Evolutionary conservation across 352 stramenopile genomes (phyloP), one percentile per base, ranked within the genome.

Genomic region (Globisporangium camurandrum): DNA sequence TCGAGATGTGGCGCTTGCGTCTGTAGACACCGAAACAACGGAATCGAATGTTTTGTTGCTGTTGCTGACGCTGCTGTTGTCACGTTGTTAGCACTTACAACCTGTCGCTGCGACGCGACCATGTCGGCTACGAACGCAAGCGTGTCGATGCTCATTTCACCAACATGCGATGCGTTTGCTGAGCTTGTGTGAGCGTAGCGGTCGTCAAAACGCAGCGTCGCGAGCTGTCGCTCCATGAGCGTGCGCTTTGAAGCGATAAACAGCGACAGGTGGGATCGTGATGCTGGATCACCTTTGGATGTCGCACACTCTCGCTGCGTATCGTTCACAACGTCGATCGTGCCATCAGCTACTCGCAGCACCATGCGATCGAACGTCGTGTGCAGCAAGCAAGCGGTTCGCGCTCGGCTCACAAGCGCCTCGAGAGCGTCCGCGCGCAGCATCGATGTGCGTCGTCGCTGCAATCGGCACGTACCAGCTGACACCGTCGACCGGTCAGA

Each of bases 181-280:
- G 53, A 45, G 26, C 17, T 40, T 1, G 20, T 22, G 22, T 14
- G 30, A 10, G 30, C 14, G 37, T 37, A 30, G 22, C 17, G 26
- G 16, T 46, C 27, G 14, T 42, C 27, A 7, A 72, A 26, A 22
- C 49, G 51, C 12, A 41, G 41, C 12, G 63, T 71, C 4, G 63
- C 61, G 17, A 75, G 46, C 37, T 56, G 38, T 23, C 66, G 49
- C 28, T 56, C 48, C 8, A 75, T 23, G 31, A 55, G 44, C 14
- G 61, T 46, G 17, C 51, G 37, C 36, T 72, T 73, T 10, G 62
- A 54, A 2, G 51, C 61, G 28, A 49, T 70, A 17, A 75, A 75
- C 1, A 52, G n/a, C 8, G 19, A 51, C 37, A 3, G 26, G 42
- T 31, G 6, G 22, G 39, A 11, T 16, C 17, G 17, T 20, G 4